Base-by-base conservation (phyloP, 2,329 filamentous ascomycete genomes). In the Colletotrichum tanaceti region DNA sequence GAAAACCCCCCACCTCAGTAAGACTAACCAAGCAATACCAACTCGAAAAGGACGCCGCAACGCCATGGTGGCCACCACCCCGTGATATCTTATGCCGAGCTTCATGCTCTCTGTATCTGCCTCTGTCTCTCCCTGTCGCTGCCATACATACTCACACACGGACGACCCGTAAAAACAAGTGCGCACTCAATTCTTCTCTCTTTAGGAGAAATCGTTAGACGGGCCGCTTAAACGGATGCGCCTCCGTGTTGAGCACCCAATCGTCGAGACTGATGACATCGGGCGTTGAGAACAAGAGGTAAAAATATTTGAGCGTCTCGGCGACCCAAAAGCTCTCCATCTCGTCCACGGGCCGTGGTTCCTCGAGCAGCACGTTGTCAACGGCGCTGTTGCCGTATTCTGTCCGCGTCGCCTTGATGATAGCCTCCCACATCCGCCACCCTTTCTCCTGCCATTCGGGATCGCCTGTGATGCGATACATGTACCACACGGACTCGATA, bases 321-420 rank as follows among this genome's bases (percentile, higher is more conserved):
- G 92, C 92, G 70, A 93, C 84, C 93, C 94, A 97, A 79, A 97
- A 97, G 75, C 91, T 94, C 81, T 97, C 91, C 92, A 95, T 94
- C 73, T 84, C 83, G 77, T 94, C 87, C 46, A 79, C 76, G 63
- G 84, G 80, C 11, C 74, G 74, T 1, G 84, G 79, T 20, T 83
- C 77, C 1, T 78, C 66, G 6, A 71, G 65, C 28, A 85, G 79
- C 14, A 94, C 90, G 74, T 93, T 87, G 55, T 84, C 79, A 63
- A 96, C 87, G 44, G 91, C 92, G 13, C 88, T 90, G 79, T 93
- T 89, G 10, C 89, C 93, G 57, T 86, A 85, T 14, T 88, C 80
- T 0, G 92, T 91, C 44, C 83, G 81, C 2, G 93, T 94, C 39
- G 88, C 84, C 41, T 85, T 85, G 64, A 91, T 84, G 58, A 96